Base-by-base conservation (phyloP, 305 asterid genomes). In the Salvia sclarea region DNA sequence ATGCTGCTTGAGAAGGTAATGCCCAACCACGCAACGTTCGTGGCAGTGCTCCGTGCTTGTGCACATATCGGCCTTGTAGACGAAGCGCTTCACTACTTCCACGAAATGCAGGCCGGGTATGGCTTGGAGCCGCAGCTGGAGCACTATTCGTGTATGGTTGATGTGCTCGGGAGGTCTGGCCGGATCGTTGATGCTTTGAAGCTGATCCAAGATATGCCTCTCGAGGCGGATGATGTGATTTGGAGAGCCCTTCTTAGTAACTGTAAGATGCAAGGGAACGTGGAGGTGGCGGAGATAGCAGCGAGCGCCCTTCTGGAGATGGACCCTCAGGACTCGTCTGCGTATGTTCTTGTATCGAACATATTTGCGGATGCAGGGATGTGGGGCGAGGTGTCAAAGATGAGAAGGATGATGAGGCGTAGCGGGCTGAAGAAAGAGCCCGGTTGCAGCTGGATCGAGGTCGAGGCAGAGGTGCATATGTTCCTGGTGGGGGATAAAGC, bases 21-120 rank as follows among this genome's bases (percentile, higher is more conserved):
- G 49, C 97, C 97, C 0, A 91, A 93, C 59, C 91, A 88, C 31
- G 93, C 98, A 9, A 88, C 98, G 14, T 93, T 93, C 24, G 89
- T 93, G 37, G 89, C 96, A 7, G 95, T 93, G 68, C 92, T 93
- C n/a, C 90, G 97, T 43, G 98, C 98, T 55, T 93, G 98, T 70
- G 95, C 87, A 0, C 96, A 93, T 70, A 78, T 87, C 16, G 96
- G 96, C 13, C 86, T 85, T 22, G 92, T 83, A 17, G 85, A 88
- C 7, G 71, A 85, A 63, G 95, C 96, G 6, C 63, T 75, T 61
- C 81, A 58, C 37, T 89, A 84, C 78, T 88, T 90, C 81, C 49
- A 81, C 59, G 59, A 82, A 63, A 93, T 93, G 98, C 63, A 74
- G 66, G 66, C 10, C 14, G 66, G 75, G 38, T 82, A 85, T 22